phyloP scores from a whole-genome alignment of 2,329 filamentous ascomycete species.

The Cladosporium oxysporum region DNA sequence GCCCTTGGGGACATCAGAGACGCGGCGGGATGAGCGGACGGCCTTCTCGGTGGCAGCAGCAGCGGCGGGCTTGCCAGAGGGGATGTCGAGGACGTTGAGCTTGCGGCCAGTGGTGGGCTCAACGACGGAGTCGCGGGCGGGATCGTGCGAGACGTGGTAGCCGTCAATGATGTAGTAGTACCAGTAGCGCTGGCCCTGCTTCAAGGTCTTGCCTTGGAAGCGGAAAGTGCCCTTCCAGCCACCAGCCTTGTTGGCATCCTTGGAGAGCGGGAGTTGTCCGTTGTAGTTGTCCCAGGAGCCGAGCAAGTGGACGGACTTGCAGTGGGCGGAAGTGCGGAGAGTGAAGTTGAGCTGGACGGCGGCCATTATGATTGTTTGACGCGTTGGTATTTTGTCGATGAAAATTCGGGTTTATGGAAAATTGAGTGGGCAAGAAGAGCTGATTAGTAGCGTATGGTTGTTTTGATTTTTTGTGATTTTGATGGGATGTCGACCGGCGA shows the following conservation, averaged over 20 bases:
- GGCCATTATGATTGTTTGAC: conserved; percentile 61
- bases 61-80: conserved; percentile 51
- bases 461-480: conserved; percentile 22
- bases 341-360: conserved; percentile 92
- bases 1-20: conserved; percentile 78
- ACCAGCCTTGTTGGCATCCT: conserved; percentile 79
- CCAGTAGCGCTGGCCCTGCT: conserved; percentile 94
- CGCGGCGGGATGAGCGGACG: conserved; percentile 48
- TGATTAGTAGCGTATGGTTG: conserved; percentile 46
- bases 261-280: conserved; percentile 90
- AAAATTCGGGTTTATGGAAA: conserved; percentile 29
- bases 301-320: conserved; percentile 96
- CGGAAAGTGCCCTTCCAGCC: conserved; percentile 96
- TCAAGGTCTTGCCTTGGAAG: conserved; percentile 84
- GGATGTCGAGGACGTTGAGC: conserved; percentile 95
- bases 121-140: conserved; percentile 80
- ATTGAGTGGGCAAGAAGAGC: conserved; percentile 52
- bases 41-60: conserved; percentile 42
- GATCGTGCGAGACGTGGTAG: conserved; percentile 97
- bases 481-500: conserved; percentile 37
- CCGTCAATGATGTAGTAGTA: conserved; percentile 99
- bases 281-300: conserved; percentile 98
- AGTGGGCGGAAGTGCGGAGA: conserved; percentile 91
- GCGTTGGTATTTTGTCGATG: conserved; percentile 25
- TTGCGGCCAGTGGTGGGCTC: conserved; percentile 97